Base-by-base conservation (phyloP, 805 yeast genomes). In the Candida adriatica region DNA sequence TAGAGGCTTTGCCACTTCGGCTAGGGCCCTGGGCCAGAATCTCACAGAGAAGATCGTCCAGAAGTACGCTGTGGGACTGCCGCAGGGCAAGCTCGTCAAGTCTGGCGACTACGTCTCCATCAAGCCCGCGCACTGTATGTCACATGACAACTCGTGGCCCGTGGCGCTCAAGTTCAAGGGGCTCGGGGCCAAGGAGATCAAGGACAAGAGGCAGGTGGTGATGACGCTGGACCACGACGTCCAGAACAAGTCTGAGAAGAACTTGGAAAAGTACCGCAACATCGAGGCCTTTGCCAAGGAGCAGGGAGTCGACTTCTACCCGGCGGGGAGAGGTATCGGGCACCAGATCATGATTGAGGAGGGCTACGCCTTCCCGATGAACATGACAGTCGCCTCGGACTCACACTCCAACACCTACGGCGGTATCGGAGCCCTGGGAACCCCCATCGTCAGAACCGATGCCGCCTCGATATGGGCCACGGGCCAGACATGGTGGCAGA, bases 401-500 rank as follows among this genome's bases (percentile, higher is more conserved):
- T 88, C 96, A 5, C 99, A 92, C 58, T 87, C 96, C 8, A 92
- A 92, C 58, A 92, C 96, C 22, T 92, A 92, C 54, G 98, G 99
- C 46, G 99, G 99, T 53, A 68, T 92, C 29, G 97, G 97, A 13
- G 68, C 95, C 15, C 64, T 92, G 36, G 99, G 99, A 31, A 94
- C 98, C 3, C 97, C 99, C 8, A 82, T 92, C 34, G 99, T 92
- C 35, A 75, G 99, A 60, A 92, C 99, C 0, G 99, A 92, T 60
- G 98, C 97, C 15, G 99, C 99, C 4, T 76, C 96, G 8, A 90
- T 92, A 44, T 92, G 99, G 99, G 97, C 99, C 9, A 92, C 99
- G 0, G 97, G 97, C 24, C 94, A 87, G 62, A 92, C 98, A 4
- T 92, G 99, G 99, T 92, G 98, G 98, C 98, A 94, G 72, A 85